Evolutionary conservation across 2,329 filamentous ascomycete genomes (phyloP), one percentile per base, ranked within the genome.

Genomic region (Trichoderma aggressivum): DNA sequence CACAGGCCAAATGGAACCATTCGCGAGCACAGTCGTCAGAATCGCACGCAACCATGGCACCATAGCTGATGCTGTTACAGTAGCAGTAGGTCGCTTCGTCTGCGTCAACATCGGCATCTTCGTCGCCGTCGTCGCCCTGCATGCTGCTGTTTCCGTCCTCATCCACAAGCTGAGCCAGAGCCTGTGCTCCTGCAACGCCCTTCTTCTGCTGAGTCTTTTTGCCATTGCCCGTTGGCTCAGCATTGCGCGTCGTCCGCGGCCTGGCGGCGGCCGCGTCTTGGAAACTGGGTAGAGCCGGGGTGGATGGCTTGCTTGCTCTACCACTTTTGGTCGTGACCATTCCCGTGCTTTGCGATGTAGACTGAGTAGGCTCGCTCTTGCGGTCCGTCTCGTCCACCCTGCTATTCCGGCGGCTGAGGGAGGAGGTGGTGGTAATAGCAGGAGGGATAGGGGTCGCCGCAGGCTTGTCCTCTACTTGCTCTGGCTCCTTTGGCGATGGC

Each of bases 1-100:
- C 92, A 79, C 93, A 96, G 63, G 90, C 91, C 63, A 96, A 82
- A 84, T 94, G 92, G 83, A 94, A 95, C 92, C 92, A 94, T 80
- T 94, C 92, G 73, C 89, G 86, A 74, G 88, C 86, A 81, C 92
- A 94, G 62, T 88, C 87, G 72, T 91, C 87, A 8, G 89, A 89
- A 78, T 94, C 92, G 77, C 92, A 94, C 3, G 91, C 92, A 56
- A 94, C 91, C 92, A 94, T 94, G 81, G 93, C 92, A 24, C 92
- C 92, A 77, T 94, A 94, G 76, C 91, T 94, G 69, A 94, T 90
- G 61, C 90, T 88, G 75, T 94, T 91, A 79, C 92, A 94, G 81
- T 93, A 93, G 80, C 92, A 94, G 80, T 94, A 94, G 16, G 89
- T 85, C 47, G 90, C 91, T 78, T 94, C 92, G 74, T 92, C 89